Evolutionary conservation across 345 rosid species (phyloP).

Genomic region (Toxicodendron radicans): DNA sequence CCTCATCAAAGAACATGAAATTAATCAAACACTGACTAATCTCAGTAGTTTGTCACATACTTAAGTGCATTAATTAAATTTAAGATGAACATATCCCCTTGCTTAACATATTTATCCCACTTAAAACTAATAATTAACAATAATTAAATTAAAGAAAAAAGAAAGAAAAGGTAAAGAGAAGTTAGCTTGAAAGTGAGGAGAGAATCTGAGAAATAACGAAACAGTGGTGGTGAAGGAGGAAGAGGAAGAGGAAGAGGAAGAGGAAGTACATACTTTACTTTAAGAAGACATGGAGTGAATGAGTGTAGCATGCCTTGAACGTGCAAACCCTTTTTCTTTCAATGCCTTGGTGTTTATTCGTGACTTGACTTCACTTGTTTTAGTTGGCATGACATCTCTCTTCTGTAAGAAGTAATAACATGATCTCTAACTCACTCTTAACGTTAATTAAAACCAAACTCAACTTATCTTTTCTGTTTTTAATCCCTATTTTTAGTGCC

Average conservation of each 20-base stretch:
- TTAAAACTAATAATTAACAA: too few species aligned
- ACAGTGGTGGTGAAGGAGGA: slow-evolving; percentile 1
- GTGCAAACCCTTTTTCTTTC: slow-evolving; percentile 35
- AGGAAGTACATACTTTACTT: slow-evolving; percentile 31
- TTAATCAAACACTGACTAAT: not conserved
- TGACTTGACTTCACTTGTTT: slow-evolving; percentile 2
- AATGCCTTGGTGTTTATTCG: slow-evolving; percentile 27
- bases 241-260: not conserved
- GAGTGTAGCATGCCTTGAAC: slow-evolving; percentile 37
- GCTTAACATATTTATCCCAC: too few species aligned
- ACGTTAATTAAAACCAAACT: slow-evolving; percentile 28
- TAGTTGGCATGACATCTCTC: too few species aligned
- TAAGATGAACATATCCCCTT: too few species aligned
- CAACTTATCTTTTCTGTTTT: slow-evolving; percentile 8
- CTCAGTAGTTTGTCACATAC: not conserved
- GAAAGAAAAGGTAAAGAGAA: not conserved
- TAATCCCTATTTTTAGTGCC: slow-evolving; percentile 1
- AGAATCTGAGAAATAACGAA: slow-evolving; percentile 22
- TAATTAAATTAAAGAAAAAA: not conserved
- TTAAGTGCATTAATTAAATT: too few species aligned
- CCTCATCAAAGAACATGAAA: slow-evolving; percentile 3
- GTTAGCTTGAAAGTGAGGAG: slow-evolving; percentile 36
- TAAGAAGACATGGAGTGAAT: slow-evolving; percentile 35
- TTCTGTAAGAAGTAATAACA: too few species aligned
- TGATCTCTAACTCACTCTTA: slow-evolving; percentile 17